phyloP scores from a whole-genome alignment of 345 rosid genomes.

The Litchi chinensis region DNA sequence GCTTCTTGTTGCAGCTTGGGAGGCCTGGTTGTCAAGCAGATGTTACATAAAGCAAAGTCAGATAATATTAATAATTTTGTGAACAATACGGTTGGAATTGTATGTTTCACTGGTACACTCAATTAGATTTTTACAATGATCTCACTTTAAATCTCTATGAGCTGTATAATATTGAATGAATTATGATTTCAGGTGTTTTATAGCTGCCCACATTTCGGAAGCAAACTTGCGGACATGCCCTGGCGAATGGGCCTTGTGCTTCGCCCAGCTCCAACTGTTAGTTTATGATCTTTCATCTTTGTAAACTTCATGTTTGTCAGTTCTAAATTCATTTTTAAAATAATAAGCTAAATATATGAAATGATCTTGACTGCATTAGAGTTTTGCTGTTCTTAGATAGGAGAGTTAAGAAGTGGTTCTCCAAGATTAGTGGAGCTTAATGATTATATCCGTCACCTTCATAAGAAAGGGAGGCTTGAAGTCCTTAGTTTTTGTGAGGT shows the following conservation, averaged over 20 bases:
- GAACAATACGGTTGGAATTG: conserved; percentile 87
- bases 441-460: conserved; percentile 78
- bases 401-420: conserved; percentile 94
- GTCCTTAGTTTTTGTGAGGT: conserved; percentile 99
- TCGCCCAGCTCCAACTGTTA: conserved; percentile 93
- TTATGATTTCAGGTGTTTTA: conserved; percentile 74
- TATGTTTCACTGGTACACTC: conserved; percentile 50
- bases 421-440: conserved; percentile 81
- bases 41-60: conserved; percentile 77
- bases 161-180: conserved; percentile 13
- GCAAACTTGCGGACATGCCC: conserved; percentile 98
- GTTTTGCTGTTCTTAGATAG: conserved; percentile 54
- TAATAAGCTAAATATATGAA: background rate
- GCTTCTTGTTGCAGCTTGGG: conserved; percentile 72
- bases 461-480: conserved; percentile 74
- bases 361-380: conserved; percentile 19
- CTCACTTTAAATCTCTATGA: background rate
- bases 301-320: background rate
- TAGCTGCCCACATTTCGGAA: conserved; percentile 98
- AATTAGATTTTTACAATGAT: conserved; percentile 3
- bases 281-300: conserved; percentile 29
- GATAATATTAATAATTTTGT: conserved; percentile 80
- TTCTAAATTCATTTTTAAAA: conserved; percentile 5
- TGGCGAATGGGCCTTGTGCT: conserved; percentile 97
- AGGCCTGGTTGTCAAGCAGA: conserved; percentile 96